Conservation (phyloP, 352 stramenopile species). For the Phytophthora pinifolia region DNA sequence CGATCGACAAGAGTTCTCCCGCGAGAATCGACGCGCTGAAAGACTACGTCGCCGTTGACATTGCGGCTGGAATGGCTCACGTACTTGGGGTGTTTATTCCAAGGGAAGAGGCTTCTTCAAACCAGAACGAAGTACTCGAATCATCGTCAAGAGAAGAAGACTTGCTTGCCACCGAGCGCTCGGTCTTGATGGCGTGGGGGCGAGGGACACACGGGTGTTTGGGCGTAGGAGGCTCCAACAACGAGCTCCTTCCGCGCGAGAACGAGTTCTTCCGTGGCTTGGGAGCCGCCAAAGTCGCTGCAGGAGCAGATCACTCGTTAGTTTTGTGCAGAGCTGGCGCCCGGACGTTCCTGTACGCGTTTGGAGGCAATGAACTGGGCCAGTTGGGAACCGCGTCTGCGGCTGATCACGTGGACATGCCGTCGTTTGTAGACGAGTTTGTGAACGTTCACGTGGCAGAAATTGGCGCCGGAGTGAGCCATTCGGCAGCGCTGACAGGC, state of each 20-base stretch:
- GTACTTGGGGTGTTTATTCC: slow-evolving; percentile 46
- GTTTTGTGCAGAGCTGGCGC: slow-evolving; percentile 48
- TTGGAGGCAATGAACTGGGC: slow-evolving; percentile 64
- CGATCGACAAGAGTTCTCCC: slow-evolving; percentile 17
- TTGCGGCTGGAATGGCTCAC: slow-evolving; percentile 55
- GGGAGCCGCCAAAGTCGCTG: slow-evolving; percentile 38
- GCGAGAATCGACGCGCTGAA: slow-evolving; percentile 28
- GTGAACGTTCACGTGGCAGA: slow-evolving; percentile 30
- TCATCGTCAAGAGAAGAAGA: background rate
- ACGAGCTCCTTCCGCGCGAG: slow-evolving; percentile 38
- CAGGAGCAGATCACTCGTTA: slow-evolving; percentile 65
- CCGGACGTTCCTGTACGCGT: slow-evolving; percentile 62
- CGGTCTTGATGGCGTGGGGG: slow-evolving; percentile 57
- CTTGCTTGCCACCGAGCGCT: slow-evolving; percentile 23
- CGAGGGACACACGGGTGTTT: slow-evolving; percentile 43
- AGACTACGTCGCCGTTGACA: slow-evolving; percentile 36
- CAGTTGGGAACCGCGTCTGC: slow-evolving; percentile 57
- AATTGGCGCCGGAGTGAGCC: slow-evolving; percentile 55
- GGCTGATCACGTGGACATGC: slow-evolving; percentile 51
- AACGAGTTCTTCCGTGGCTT: slow-evolving; percentile 66
- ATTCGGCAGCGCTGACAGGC: slow-evolving; percentile 56
- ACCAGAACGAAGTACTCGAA: background rate
- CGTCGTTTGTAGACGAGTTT: slow-evolving; percentile 59
- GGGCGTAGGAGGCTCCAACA: slow-evolving; percentile 44
- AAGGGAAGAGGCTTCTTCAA: background rate